Percentiles rank a stretch among this genome's conserved stretches.
Conservation (phyloP, 768 basidiomycete species). For the Mycena olivaceomarginata region DNA sequence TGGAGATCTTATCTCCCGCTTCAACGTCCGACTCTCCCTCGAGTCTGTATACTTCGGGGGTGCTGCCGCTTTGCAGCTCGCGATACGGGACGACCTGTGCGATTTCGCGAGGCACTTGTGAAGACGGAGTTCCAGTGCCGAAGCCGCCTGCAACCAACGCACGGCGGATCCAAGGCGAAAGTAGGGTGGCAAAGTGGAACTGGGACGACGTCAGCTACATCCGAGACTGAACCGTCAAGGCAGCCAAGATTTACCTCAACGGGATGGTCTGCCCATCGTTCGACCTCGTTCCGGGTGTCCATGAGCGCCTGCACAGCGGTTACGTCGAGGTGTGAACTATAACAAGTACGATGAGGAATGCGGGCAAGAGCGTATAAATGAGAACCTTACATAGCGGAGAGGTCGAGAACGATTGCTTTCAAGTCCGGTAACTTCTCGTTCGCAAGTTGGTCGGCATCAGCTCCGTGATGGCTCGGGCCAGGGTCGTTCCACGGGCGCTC, state of each 20-base stretch:
- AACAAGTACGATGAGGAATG: background rate
- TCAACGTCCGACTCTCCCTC: constrained; percentile 56
- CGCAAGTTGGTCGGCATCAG: constrained; percentile 66
- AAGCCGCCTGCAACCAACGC: constrained; percentile 94
- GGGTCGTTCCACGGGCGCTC: constrained; percentile 98
- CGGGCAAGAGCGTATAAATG: background rate
- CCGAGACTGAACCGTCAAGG: background rate
- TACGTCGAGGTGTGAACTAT: constrained; percentile 91
- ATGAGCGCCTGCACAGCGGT: constrained; percentile 94
- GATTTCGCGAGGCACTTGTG: constrained; percentile 74
- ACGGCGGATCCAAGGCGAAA: constrained; percentile 96
- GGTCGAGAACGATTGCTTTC: constrained; percentile 94
- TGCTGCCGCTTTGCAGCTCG: constrained; percentile 57
- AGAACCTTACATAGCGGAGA: constrained; percentile 84
- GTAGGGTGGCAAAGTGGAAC: constrained; percentile 96
- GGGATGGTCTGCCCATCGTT: constrained; percentile 87
- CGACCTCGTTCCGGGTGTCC: constrained; percentile 91
- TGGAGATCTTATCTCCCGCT: constrained; percentile 56
- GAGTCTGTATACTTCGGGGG: constrained; percentile 50
- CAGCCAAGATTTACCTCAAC: constrained; percentile 71
- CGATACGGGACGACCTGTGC: constrained; percentile 86
- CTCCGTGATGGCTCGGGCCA: constrained; percentile 74
- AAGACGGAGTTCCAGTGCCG: constrained; percentile 76
- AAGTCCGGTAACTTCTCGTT: constrained; percentile 79
- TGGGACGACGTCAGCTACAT: constrained; percentile 52